Evolutionary conservation across 306 rosid genomes (phyloP), one percentile per base, ranked within the genome.

Genomic region (Senna siamea): DNA sequence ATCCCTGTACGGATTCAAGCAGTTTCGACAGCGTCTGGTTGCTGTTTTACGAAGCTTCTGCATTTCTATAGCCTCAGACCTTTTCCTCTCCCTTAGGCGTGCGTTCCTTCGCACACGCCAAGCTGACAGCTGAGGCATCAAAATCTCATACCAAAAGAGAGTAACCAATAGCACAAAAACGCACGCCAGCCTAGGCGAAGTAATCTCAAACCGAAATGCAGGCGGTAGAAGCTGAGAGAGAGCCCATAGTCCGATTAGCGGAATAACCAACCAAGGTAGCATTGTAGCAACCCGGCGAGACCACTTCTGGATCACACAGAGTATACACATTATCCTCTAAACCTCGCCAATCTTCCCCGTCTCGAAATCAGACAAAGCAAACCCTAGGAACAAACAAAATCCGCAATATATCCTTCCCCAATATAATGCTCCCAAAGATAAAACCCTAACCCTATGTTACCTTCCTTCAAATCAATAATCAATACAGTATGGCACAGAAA

Each of bases 261-360:
- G 99, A 78, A 95, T 87, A 78, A 95, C 97, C 84, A 95, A 92
- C 99, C 99, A 92, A 75, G 99, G 99, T 57, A 95, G 96, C 99
- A 92, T 88, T 23, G 97, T 90, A 40, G 99, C 99, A 59, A 92
- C 96, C 98, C 93, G 93, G 89, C 99, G 99, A 83, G 98, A 95
- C 92, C 97, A 90, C 97, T 95, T 95, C 90, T 95, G 99, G 86
- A 95, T 95, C 76, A 95, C 98, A 80, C 99, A 95, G 34, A 95
- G 98, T 88, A 95, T 95, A 90, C 99, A 95, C 99, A 95, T 95
- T 92, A 90, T 95, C 89, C 88, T 88, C 90, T 82, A 91, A 61
- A 84, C 89, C 84, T 75, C 83, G 44, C 95, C 90, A 66, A 83
- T 80, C 60, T 82, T 81, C 75, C 90, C 87, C 82, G 90, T 73